Evolutionary conservation across 2,329 filamentous ascomycete species (phyloP), one percentile per base, ranked within the genome.

Genomic region (Trichoderma asperellum): DNA sequence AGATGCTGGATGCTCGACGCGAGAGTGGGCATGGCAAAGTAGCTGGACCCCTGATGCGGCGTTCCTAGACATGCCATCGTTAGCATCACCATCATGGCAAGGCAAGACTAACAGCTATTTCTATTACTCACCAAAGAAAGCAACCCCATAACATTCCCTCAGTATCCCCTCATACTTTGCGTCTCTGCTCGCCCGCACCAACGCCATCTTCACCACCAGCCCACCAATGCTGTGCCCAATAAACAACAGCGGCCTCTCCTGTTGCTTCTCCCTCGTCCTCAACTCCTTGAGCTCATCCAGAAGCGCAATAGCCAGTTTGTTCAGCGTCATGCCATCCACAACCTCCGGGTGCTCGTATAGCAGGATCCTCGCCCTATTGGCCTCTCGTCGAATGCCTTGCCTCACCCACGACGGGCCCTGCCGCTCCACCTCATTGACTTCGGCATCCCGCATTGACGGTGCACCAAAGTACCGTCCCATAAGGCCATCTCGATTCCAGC

Each of bases 1-100:
- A 89, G 74, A 3, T 76, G 77, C 61, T 84, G 82, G 34, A 90
- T 87, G 73, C 86, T 87, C 18, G 81, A 75, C 12, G 84, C 82
- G n/a, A 89, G 82, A 55, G 84, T 84, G 0, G 81, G 81, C 80
- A 87, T 88, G 2, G 87, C 87, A 72, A 90, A 81, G 73, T 89
- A 89, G 55, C 85, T 89, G 0, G 88, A 89, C 2, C 88, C 88
- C 21, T 87, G 86, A 72, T 90, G 88, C 0, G 88, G 88, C 0
- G 87, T 87, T 21, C 83, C 85, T 87, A 32, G 2, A 12, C 18
- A 59, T 4, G 0, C 0, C 4, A 29, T 52, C 8, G 12, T 68
- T 29, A 68, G 43, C n/a, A 59, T 52, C 40, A 5, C 2, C n/a
- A 21, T 21, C 21, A 68, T n/a, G 11, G 68, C 80, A 71, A 57